Conservation (phyloP, 2,329 filamentous ascomycete genomes). For the Phialocephala sp. region DNA sequence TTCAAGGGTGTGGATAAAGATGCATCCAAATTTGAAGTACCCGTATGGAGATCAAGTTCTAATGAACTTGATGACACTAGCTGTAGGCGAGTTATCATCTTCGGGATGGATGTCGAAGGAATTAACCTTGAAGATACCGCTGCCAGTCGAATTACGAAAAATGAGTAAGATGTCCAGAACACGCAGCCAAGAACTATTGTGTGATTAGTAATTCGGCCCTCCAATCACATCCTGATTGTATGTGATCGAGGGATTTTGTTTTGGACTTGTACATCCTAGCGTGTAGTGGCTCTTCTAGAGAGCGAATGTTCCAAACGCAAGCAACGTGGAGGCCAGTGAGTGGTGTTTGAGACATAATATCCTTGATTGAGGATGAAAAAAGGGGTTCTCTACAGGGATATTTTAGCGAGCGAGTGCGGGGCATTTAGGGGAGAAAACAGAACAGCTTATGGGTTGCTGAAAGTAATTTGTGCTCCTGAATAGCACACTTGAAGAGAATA, state of each 20-base stretch:
- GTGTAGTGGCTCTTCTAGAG: conserved; percentile 48
- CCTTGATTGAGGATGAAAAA: too few relatives aligned
- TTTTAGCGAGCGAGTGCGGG: too few relatives aligned
- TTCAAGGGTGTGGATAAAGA: conserved; percentile 48
- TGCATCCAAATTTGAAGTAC: conserved; percentile 48
- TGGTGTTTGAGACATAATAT: too few relatives aligned
- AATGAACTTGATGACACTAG: conserved; percentile 49
- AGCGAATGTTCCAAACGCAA: conserved; percentile 55
- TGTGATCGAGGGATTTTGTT: conserved; percentile 51
- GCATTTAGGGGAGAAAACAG: too few relatives aligned
- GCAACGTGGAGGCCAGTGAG: conserved; percentile 54
- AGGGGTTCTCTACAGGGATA: too few relatives aligned
- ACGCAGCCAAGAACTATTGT: too few relatives aligned
- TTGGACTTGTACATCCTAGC: conserved; percentile 49
- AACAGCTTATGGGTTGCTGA: too few relatives aligned
- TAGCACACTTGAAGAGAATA: too few relatives aligned
- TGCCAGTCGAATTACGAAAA: too few relatives aligned
- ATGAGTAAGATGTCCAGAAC: conserved; percentile 46
- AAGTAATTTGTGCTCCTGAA: too few relatives aligned
- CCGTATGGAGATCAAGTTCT: conserved; percentile 51
- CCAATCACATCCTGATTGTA: conserved; percentile 53
- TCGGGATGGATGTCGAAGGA: conserved; percentile 41
- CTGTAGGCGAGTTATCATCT: conserved; percentile 35
- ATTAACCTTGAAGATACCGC: conserved; percentile 50
- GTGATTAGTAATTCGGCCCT: too few relatives aligned